phyloP scores from a whole-genome alignment of 2,329 filamentous ascomycete species.

The Hypoxylon rubiginosum region DNA sequence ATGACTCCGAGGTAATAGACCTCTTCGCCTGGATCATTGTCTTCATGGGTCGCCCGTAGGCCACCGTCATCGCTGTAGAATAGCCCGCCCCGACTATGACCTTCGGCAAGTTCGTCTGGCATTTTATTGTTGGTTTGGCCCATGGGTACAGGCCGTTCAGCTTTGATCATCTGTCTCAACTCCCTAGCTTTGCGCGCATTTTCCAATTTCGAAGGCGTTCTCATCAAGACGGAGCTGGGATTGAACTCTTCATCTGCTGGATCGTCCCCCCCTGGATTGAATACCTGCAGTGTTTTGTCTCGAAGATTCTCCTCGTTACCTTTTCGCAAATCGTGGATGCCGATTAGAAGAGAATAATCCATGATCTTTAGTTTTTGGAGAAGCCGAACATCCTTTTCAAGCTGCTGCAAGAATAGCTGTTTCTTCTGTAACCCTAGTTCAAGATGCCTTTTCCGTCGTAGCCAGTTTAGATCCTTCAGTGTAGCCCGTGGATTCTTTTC shows the following conservation, averaged over 20 bases:
- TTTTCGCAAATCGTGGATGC: conserved; percentile 89
- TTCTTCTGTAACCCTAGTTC: conserved; percentile 93
- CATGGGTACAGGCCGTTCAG: conserved; percentile 93
- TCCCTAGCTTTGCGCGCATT: conserved; percentile 92
- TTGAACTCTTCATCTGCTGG: conserved; percentile 69
- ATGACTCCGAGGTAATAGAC: conserved; percentile 99
- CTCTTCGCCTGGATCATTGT: conserved; percentile 86
- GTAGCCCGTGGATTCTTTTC: conserved; percentile 92
- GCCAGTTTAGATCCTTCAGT: conserved; percentile 96
- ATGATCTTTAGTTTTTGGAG: conserved; percentile 94
- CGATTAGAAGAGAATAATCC: conserved; percentile 97
- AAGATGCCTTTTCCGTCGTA: conserved; percentile 85
- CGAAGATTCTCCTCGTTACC: conserved; percentile 96
- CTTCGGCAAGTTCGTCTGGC: conserved; percentile 88
- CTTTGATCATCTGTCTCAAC: conserved; percentile 90
- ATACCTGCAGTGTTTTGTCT: conserved; percentile 90
- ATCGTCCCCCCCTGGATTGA: conserved; percentile 85
- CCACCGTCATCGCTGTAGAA: conserved; percentile 98
- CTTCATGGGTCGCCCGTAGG: conserved; percentile 91
- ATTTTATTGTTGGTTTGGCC: conserved; percentile 85
- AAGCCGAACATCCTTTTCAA: conserved; percentile 87
- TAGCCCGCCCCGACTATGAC: conserved; percentile 76
- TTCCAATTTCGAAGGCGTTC: conserved; percentile 94
- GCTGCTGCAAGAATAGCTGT: conserved; percentile 87
- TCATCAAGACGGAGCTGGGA: conserved; percentile 76